Percentiles rank a stretch among this genome's conserved stretches.
phyloP scores from a whole-genome alignment of 495 filamentous ascomycete species.

The Xylaria cubensis region DNA sequence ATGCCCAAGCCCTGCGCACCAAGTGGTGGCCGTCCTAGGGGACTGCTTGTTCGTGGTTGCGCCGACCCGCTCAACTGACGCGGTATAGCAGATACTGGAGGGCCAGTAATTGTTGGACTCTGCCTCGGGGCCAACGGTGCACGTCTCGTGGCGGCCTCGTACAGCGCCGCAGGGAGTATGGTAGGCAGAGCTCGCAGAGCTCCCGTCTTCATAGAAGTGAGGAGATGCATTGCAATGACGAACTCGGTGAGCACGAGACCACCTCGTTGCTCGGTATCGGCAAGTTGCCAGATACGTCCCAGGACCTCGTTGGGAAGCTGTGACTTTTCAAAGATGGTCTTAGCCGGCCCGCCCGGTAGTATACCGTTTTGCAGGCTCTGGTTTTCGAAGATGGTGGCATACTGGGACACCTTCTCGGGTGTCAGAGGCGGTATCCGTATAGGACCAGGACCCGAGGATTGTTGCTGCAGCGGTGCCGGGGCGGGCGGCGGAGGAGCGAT shows the following conservation, averaged over 20 bases:
- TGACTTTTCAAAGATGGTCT: constrained; percentile 93
- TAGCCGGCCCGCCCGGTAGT: constrained; percentile 89
- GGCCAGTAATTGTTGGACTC: constrained; percentile 44
- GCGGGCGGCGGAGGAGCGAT: constrained; percentile 52
- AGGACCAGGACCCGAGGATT: constrained; percentile 68
- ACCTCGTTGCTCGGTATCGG: constrained; percentile 90
- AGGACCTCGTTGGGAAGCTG: constrained; percentile 88
- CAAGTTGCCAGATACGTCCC: constrained; percentile 92
- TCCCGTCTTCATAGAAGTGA: constrained; percentile 88
- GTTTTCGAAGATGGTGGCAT: constrained; percentile 83
- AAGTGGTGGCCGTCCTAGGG: constrained; percentile 67
- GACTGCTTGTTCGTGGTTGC: constrained; percentile 69
- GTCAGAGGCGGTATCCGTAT: constrained; percentile 91
- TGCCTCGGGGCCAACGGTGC: constrained; percentile 50
- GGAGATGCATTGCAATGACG: constrained; percentile 96
- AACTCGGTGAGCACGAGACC: constrained; percentile 90
- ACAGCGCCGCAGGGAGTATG: constrained; percentile 83
- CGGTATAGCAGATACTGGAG: constrained; percentile 50
- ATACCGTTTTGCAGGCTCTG: constrained; percentile 79
- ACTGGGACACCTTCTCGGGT: constrained; percentile 87
- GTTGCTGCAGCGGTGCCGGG: constrained; percentile 62
- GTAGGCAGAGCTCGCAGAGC: constrained; percentile 78
- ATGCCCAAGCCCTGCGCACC: constrained; percentile 42
- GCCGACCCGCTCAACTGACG: constrained; percentile 55
- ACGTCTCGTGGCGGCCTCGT: constrained; percentile 86